These are phyloP conservation scores for Ocimum tenuiflorum DNA, from an alignment of 257 asterid genomes.

Conservation along the genomic window DNA sequence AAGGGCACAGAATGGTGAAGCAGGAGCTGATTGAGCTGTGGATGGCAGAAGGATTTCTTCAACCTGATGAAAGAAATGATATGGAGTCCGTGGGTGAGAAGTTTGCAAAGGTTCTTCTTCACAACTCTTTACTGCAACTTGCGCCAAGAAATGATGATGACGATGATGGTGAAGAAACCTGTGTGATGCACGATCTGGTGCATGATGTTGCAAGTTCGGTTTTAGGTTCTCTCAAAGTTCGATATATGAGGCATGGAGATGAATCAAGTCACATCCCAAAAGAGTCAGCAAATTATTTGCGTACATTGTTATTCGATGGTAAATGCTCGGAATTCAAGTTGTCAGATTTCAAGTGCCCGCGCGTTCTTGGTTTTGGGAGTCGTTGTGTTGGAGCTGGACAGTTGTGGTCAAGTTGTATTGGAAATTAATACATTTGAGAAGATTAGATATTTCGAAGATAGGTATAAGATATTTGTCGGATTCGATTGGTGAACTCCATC, in stretches of 20 bases:
- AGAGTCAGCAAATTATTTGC: background rate
- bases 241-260: background rate
- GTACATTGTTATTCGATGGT: conserved; percentile 6
- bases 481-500: background rate
- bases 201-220: conserved; percentile 23
- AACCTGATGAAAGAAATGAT: background rate
- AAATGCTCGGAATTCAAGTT: background rate
- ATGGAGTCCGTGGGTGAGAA: background rate
- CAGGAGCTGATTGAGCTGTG: background rate
- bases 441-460: background rate
- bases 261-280: background rate
- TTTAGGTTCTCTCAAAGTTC: background rate
- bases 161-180: background rate
- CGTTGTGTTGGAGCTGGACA: background rate
- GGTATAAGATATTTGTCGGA: background rate
- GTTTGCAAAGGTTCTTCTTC: background rate
- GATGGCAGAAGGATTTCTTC: conserved; percentile 1
- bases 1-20: background rate
- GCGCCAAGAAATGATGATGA: background rate
- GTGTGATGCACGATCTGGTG: conserved; percentile 28
- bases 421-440: background rate
- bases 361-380: background rate
- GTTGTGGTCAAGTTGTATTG: background rate
- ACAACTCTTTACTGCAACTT: conserved; percentile 21
- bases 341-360: background rate